Base-by-base conservation (phyloP, 2,329 filamentous ascomycete genomes). In the Endothia cerciana region DNA sequence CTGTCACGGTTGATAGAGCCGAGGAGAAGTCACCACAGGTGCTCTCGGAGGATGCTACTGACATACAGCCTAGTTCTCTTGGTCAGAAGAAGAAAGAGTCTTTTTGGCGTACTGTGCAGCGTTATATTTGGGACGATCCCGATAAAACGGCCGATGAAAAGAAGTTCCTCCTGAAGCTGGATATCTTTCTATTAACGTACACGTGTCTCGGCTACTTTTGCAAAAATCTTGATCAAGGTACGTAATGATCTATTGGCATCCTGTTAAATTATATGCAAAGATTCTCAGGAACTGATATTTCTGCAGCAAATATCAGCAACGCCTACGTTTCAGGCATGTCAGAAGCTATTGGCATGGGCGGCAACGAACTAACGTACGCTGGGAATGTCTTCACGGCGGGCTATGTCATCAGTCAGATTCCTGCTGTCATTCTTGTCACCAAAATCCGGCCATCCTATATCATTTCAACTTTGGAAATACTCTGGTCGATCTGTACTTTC, bases 91-190 rank as follows among this genome's bases (percentile, higher is more conserved):
- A 13, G n/a, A 19, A 25, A n/a, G 28, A 40, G 5, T 51, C 62
- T 4, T 61, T 57, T 10, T 66, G 66, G 60, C 67, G 71, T 25
- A 71, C 19, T 0, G 45, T 72, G 1, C 71, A 72, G 60, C 56
- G 72, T 38, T 74, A 72, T 30, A 62, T 74, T n/a, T 74, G 73
- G 73, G 73, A 74, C 22, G 73, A 75, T 49, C 73, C 73, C 11
- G 70, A 74, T 41, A 74, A 74, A 55, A 60, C 73, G 0, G 53
- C 55, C 11, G 49, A 62, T 7, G 69, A 68, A 59, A 69, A 68
- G 19, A 67, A 68, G 49, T 68, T 70, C 19, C 63, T 70, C 3
- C 56, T 65, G 8, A 68, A 66, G 38, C 40, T 73, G 69, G 43
- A 72, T 30, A 49, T 65, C 1, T 65, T 60, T 11, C 22, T 68